These are phyloP conservation scores for Silene latifolia DNA, from an alignment of 148 eudicot genomes.

Conservation along the genomic window DNA sequence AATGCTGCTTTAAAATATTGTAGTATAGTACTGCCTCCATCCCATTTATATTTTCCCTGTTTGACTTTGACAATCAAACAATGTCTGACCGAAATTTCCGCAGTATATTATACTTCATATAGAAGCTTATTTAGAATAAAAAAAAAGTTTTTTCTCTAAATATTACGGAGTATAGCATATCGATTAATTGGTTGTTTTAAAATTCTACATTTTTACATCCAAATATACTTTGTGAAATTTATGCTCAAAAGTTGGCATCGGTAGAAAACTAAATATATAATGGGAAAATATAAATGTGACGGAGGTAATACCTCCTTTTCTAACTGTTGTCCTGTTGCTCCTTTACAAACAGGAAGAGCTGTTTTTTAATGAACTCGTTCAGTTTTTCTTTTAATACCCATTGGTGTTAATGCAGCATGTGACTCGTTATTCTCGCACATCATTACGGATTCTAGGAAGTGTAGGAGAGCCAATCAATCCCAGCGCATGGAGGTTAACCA, in stretches of 20 bases:
- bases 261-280: no score
- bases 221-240: no score
- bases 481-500: conserved; percentile 89
- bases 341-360: not conserved
- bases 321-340: not conserved
- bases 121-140: no score
- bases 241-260: no score
- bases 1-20: not conserved
- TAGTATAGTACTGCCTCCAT: not conserved
- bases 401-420: conserved; percentile 53
- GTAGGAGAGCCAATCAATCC: conserved; percentile 99
- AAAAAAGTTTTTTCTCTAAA: no score
- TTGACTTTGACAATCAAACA: no score
- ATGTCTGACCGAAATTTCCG: no score
- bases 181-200: no score
- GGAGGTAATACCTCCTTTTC: not conserved
- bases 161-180: no score
- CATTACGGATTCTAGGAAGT: conserved; percentile 92
- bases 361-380: not conserved
- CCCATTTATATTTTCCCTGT: not conserved
- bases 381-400: not conserved
- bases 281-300: no score
- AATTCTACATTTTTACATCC: no score
- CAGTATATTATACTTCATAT: no score
- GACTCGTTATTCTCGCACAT: conserved; percentile 83